phyloP scores from a whole-genome alignment of 306 rosid genomes.

The Inga oerstediana region DNA sequence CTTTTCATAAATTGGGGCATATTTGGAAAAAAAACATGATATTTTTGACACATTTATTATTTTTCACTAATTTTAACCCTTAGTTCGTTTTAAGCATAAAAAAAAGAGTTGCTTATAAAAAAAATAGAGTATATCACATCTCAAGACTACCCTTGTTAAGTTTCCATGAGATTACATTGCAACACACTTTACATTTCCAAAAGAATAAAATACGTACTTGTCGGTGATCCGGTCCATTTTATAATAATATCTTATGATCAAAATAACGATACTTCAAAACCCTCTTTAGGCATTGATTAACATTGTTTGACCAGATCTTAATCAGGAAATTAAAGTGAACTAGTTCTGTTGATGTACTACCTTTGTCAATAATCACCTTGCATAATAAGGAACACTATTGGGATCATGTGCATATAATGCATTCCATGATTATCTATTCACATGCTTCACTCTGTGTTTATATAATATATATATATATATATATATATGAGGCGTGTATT shows the following conservation, averaged over 20 bases:
- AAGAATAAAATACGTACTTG: too few species aligned
- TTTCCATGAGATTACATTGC: neutral
- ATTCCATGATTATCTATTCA: neutral
- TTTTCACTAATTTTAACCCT: too few species aligned
- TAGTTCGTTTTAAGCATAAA: too few species aligned
- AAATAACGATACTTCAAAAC: neutral
- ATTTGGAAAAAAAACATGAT: too few species aligned
- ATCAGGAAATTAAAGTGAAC: neutral
- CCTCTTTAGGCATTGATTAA: neutral
- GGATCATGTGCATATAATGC: constrained; percentile 7
- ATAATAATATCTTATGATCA: too few species aligned
- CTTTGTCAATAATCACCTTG: neutral
- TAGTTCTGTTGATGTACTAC: neutral
- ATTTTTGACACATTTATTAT: too few species aligned
- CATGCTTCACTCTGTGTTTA: neutral
- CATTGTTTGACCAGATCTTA: neutral
- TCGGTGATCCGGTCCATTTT: too few species aligned
- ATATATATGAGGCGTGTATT: neutral
- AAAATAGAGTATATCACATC: too few species aligned
- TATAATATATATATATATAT: neutral
- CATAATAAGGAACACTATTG: neutral
- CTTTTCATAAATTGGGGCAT: too few species aligned
- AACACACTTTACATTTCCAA: neutral
- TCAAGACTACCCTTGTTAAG: too few species aligned
- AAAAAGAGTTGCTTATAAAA: too few species aligned